phyloP scores from a whole-genome alignment of 2,329 filamentous ascomycete genomes.

The Trichoderma semiorbis region DNA sequence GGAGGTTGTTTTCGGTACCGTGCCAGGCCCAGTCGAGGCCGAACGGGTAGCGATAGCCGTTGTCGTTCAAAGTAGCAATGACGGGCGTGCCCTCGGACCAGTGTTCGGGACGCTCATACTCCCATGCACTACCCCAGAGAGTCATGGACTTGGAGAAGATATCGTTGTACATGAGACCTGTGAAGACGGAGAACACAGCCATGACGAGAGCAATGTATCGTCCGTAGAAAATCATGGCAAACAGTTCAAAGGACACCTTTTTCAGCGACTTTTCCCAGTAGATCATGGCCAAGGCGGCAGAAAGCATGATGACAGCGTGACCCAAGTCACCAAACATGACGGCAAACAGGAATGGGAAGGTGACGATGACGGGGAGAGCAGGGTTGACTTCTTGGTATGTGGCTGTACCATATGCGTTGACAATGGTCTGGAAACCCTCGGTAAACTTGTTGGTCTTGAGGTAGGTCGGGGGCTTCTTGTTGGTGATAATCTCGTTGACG shows the following conservation, averaged over 20 bases:
- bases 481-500: conserved; percentile 95
- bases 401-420: conserved; percentile 95
- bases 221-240: conserved; percentile 98
- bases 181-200: conserved; percentile 95
- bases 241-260: conserved; percentile 90
- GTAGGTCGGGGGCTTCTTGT: conserved; percentile 95
- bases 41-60: conserved; percentile 86
- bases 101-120: conserved; percentile 65
- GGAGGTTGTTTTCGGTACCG: conserved; percentile 86
- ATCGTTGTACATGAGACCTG: conserved; percentile 96
- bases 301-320: conserved; percentile 84
- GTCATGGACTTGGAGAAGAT: conserved; percentile 92
- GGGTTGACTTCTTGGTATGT: conserved; percentile 98
- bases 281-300: conserved; percentile 86
- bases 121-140: conserved; percentile 85
- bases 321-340: conserved; percentile 99
- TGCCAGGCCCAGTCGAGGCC: conserved; percentile 97
- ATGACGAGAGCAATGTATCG: conserved; percentile 98
- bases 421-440: conserved; percentile 96
- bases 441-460: conserved; percentile 99
- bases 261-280: conserved; percentile 91
- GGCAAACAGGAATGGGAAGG: conserved; percentile 98
- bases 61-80: conserved; percentile 60
- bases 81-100: conserved; percentile 65
- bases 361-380: conserved; percentile 89